Conservation (phyloP, 345 rosid species). For the Salix brachista region DNA sequence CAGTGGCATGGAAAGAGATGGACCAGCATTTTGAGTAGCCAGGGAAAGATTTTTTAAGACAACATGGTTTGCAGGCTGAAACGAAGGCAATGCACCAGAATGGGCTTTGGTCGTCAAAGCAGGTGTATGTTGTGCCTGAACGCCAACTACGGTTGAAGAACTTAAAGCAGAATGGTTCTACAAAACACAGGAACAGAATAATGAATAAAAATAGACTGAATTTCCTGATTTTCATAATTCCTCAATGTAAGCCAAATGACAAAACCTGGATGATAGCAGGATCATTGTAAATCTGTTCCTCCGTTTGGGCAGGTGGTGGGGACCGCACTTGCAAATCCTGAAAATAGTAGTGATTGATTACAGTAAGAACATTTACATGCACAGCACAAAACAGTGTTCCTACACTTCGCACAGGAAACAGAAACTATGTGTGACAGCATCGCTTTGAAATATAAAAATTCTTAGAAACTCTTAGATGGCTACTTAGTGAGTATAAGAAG, state of each 20-base stretch:
- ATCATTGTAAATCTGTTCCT: constrained; percentile 29
- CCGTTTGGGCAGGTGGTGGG: constrained; percentile 23
- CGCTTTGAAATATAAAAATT: neutral
- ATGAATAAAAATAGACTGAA: neutral
- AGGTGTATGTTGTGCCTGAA: constrained; percentile 27
- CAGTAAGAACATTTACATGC: neutral
- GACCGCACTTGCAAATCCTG: constrained; percentile 47
- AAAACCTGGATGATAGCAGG: constrained; percentile 45
- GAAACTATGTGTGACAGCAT: neutral
- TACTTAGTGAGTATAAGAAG: neutral
- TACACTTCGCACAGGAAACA: neutral
- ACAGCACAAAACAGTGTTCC: neutral
- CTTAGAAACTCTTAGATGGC: neutral
- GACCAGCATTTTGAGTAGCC: constrained; percentile 15
- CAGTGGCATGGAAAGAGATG: constrained; percentile 15
- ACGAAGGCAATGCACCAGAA: constrained; percentile 12
- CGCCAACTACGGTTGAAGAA: constrained; percentile 13
- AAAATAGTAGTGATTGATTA: neutral
- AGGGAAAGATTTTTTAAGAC: constrained; percentile 17
- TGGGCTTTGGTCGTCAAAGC: constrained; percentile 17
- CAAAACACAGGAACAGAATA: neutral
- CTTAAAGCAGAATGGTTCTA: constrained; percentile 29
- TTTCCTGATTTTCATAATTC: neutral
- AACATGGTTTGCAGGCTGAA: constrained; percentile 16
- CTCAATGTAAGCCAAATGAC: neutral